Conservation (phyloP, 179 eudicot species). For the Spergularia azorica region DNA sequence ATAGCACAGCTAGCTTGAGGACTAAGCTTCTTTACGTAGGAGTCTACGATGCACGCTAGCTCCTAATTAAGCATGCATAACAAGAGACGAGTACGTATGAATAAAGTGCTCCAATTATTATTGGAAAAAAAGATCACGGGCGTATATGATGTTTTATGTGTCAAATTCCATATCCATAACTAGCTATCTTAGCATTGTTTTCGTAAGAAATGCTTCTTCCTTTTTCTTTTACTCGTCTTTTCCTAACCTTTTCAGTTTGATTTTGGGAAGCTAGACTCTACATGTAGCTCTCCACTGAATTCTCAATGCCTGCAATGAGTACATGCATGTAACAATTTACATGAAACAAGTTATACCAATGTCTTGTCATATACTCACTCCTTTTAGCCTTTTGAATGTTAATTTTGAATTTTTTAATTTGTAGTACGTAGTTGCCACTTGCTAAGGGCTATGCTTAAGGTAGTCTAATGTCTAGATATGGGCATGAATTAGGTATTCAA, state of each 20-base stretch:
- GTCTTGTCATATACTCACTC: no score
- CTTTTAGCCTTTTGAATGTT: no score
- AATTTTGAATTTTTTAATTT: no score
- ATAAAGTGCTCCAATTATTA: not conserved
- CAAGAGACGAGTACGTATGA: constrained; percentile 9
- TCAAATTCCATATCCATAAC: not conserved
- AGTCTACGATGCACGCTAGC: not conserved
- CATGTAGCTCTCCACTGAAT: not conserved
- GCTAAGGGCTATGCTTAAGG: no score
- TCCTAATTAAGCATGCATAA: not conserved
- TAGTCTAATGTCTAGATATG: no score
- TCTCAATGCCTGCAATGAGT: not conserved
- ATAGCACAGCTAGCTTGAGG: not conserved
- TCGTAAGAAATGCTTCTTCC: not conserved
- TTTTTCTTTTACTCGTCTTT: not conserved
- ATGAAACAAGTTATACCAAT: no score
- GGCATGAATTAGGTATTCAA: no score
- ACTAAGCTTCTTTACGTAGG: not conserved
- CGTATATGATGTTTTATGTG: not conserved
- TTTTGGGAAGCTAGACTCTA: no score
- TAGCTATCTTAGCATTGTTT: not conserved
- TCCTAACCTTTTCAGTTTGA: not conserved
- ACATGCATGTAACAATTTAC: no score
- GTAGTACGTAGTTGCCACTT: no score
- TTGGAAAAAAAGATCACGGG: not conserved